Percentiles rank a stretch among this genome's conserved stretches.
phyloP scores from a whole-genome alignment of 176 grass and related monocot species.

The Dactylis glomerata region DNA sequence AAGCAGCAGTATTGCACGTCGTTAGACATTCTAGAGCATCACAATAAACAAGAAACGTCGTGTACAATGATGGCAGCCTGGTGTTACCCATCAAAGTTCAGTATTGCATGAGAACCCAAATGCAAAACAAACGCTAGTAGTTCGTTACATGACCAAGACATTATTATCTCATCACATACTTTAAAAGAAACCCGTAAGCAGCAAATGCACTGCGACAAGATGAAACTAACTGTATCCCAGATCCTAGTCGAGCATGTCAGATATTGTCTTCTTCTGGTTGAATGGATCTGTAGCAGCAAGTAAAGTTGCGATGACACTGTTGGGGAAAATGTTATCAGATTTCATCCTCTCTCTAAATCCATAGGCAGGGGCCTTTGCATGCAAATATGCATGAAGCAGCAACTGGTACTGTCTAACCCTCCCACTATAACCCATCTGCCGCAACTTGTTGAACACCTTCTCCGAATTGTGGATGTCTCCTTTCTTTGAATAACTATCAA shows the following conservation, averaged over 20 bases:
- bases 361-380: conserved; percentile 59
- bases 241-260: conserved; percentile 56
- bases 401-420: conserved; percentile 66
- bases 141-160: conserved; percentile 31
- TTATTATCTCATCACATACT: conserved; percentile 46
- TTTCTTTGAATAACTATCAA: conserved; percentile 56
- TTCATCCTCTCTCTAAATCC: conserved; percentile 89
- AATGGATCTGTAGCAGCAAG: conserved; percentile 57
- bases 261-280: conserved; percentile 41
- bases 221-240: neutral
- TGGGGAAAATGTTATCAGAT: conserved; percentile 75
- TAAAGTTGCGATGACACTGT: conserved; percentile 35
- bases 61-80: neutral
- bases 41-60: neutral
- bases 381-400: conserved; percentile 63
- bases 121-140: conserved; percentile 20
- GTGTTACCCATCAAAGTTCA: neutral
- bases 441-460: conserved; percentile 61
- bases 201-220: conserved; percentile 20
- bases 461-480: conserved; percentile 68
- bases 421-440: conserved; percentile 52
- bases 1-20: no score
- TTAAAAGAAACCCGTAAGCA: conserved; percentile 31
- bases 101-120: neutral
- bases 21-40: neutral